A percentile compares a stretch with the other conserved stretches of the same genome.
Conservation (phyloP, 805 yeast genomes). For the Wickerhamia fluorescens region DNA sequence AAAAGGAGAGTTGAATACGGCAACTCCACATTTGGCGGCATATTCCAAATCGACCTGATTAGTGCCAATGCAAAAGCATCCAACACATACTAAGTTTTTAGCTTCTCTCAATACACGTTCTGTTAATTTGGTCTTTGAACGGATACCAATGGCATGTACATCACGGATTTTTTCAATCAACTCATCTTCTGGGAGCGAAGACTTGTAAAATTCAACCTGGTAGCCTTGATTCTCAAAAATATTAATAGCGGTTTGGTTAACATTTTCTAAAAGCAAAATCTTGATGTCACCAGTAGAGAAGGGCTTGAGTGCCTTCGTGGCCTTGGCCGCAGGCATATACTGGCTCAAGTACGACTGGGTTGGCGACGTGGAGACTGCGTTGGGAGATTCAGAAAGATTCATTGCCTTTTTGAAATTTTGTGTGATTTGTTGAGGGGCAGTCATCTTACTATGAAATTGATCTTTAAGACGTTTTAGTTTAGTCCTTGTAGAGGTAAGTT, state of each 20-base stretch:
- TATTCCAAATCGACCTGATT: constrained; percentile 91
- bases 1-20: constrained; percentile 97
- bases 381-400: constrained; percentile 42
- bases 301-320: constrained; percentile 77
- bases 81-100: constrained; percentile 80
- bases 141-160: constrained; percentile 95
- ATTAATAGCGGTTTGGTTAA: constrained; percentile 84
- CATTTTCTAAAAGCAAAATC: constrained; percentile 85
- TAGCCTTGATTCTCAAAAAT: constrained; percentile 87
- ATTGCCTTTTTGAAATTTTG: constrained; percentile 50
- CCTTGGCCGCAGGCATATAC: constrained; percentile 40
- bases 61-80: constrained; percentile 99
- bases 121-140: constrained; percentile 91
- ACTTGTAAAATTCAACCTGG: constrained; percentile 90
- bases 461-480: not conserved
- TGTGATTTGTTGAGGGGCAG: constrained; percentile 64
- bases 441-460: constrained; percentile 37
- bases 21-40: constrained; percentile 90
- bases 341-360: constrained; percentile 66
- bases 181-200: constrained; percentile 87
- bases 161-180: constrained; percentile 87
- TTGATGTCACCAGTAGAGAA: constrained; percentile 94
- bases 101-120: constrained; percentile 77
- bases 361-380: constrained; percentile 79
- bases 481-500: not conserved